Evolutionary conservation across 352 stramenopile species (phyloP).

Genomic region (Phytophthora sojae): DNA sequence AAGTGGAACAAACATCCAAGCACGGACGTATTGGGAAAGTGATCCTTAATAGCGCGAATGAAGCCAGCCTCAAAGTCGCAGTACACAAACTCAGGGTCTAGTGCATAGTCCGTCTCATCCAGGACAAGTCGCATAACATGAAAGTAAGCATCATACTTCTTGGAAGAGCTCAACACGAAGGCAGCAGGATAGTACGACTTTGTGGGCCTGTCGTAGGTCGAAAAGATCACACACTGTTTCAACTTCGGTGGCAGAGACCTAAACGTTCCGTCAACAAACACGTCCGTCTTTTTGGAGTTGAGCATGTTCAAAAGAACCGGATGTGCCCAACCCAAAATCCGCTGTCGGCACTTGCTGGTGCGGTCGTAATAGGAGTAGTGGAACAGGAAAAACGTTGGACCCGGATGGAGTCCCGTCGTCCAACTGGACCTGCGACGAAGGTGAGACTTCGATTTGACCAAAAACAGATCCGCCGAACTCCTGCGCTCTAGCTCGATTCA

Average conservation of each 20-base stretch:
- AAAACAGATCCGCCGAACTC: background rate
- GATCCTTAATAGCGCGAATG: background rate
- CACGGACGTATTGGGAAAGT: background rate
- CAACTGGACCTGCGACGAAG: background rate
- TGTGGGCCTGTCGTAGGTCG: background rate
- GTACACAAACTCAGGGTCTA: slow-evolving; percentile 11
- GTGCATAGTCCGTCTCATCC: slow-evolving; percentile 1
- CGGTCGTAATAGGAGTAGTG: slow-evolving; percentile 18
- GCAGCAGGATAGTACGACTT: background rate
- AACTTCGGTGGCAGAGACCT: slow-evolving; percentile 1
- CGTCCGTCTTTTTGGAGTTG: slow-evolving; percentile 11
- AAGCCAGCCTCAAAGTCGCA: slow-evolving; percentile 21
- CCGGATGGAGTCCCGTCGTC: background rate
- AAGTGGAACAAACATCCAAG: background rate
- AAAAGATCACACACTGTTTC: slow-evolving; percentile 14
- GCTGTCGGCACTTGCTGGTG: background rate
- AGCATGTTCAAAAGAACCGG: slow-evolving; percentile 13
- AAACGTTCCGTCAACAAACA: slow-evolving; percentile 23
- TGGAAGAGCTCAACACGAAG: slow-evolving; percentile 2
- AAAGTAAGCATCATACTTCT: slow-evolving; percentile 10
- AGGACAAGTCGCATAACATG: slow-evolving; percentile 1
- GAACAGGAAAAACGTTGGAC: background rate
- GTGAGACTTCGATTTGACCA: background rate
- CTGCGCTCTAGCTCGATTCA: background rate
- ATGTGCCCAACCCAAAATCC: slow-evolving; percentile 7